Evolutionary conservation across 306 rosid species (phyloP), one percentile per base, ranked within the genome.

Genomic region (Canavalia gladiata): DNA sequence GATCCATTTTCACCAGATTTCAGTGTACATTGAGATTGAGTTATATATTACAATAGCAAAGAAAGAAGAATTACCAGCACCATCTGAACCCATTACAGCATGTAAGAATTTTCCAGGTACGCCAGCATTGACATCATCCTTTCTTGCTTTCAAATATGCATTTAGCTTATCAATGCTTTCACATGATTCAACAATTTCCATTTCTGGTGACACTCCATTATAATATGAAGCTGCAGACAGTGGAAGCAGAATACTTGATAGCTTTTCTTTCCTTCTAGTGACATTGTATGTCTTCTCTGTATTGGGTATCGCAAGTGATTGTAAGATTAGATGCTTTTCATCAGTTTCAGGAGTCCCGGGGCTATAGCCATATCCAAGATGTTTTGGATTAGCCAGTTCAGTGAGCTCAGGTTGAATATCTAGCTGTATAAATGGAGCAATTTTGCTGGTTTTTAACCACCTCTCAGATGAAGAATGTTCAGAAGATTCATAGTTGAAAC

Each of bases 161-260:
- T 92, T 92, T 9, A 94, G 94, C 76, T 77, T 81, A 73, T 56
- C 58, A 79, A 88, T 75, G 88, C 84, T 85, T 81, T 90, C 88
- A 88, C 93, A 88, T 25, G 90, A 78, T 74, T 90, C 98, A 79
- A 87, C 80, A 73, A 94, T 91, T 83, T 92, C 94, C 68, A 88
- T 63, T 56, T 79, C 73, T 4, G 92, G 94, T 30, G 93, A 94
- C 68, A 76, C 72, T 35, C 98, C 94, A 76, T 75, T 82, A 68
- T 85, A 91, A 66, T 86, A 92, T 28, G 86, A 86, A 51, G 97
- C 97, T 18, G 98, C 97, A 71, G 94, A 94, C 47, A 75, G 83
- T 71, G 97, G 91, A 79, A 90, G 93, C 34, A 88, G 79, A 86
- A 90, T 55, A 13, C 71, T 84, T 45, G 91, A 64, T 41, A 81